Base-by-base conservation (phyloP, 2,329 filamentous ascomycete species). In the Diaporthe sp. region DNA sequence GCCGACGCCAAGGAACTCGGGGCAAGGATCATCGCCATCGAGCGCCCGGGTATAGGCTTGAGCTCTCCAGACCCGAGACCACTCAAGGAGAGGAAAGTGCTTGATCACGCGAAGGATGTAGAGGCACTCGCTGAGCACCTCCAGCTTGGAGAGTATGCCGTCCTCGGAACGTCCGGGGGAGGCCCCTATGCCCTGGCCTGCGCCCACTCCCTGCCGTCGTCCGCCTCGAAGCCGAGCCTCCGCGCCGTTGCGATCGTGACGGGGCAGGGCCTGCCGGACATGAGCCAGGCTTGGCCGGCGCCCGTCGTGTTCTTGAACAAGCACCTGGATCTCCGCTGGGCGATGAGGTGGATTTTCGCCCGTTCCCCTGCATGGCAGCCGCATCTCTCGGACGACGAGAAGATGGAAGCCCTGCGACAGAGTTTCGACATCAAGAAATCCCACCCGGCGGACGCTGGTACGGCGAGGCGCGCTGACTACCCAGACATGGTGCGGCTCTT, bases 41-140 rank as follows among this genome's bases (percentile, higher is more conserved):
- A 87, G 72, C 82, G 86, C 1, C 86, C 86, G 1, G 86, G 86
- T 9, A 85, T 84, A 44, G 86, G 86, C 9, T 77, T 85, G 3
- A 86, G 85, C 5, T 81, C 84, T 3, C 81, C 81, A 15, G 82
- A 84, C 75, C 80, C 83, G 13, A 51, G 55, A 28, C 70, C 70
- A 25, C 70, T 72, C 22, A 51, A 60, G 31, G 76, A 74, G 9
- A 80, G 83, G 17, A 79, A 67, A 19, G 78, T 86, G 22, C 57
- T 81, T 19, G 82, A 85, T 78, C 85, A 81, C 80, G 79, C 84
- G 0, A 76, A 67, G 61, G 84, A 86, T 75, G 81, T 86, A 12
- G 72, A 75, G 7, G 80, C 76, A 0, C 80, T 86, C 61, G 81
- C 83, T 1, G 70, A 75, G 8, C 78, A 77, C 58, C 77, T 82